phyloP scores from a whole-genome alignment of 345 rosid genomes.

The Angophora floribunda region DNA sequence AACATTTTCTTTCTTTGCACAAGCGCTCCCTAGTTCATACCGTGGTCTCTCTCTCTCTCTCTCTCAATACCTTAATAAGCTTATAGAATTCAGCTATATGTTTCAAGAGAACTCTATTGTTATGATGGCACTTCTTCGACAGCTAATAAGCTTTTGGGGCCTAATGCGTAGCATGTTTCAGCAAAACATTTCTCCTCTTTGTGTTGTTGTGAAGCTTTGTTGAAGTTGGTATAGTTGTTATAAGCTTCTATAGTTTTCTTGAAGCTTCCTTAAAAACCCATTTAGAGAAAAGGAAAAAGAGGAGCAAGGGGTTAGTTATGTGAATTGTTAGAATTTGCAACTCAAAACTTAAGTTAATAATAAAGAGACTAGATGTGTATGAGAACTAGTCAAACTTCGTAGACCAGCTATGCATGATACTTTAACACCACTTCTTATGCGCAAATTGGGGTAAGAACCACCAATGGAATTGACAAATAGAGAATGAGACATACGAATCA shows the following conservation, averaged over 20 bases:
- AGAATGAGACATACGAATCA: not conserved
- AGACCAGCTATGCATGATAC: not conserved
- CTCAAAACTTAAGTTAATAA: not conserved
- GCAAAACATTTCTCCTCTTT: not conserved
- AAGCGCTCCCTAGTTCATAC: not conserved
- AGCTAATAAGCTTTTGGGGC: not conserved
- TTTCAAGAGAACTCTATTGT: not conserved
- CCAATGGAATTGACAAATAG: not conserved
- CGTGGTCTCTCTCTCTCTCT: not conserved
- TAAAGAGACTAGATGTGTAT: not conserved
- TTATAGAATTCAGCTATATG: not conserved
- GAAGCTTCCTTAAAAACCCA: not conserved
- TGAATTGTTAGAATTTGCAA: not conserved
- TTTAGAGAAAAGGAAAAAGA: not conserved
- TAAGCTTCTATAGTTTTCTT: not conserved
- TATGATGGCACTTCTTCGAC: not conserved
- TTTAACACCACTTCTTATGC: not conserved
- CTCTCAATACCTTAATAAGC: not conserved
- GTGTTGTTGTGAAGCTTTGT: not conserved
- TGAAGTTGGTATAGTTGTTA: not conserved
- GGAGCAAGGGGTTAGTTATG: not conserved
- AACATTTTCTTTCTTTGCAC: not conserved
- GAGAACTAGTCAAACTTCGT: not conserved
- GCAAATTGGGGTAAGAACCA: not conserved
- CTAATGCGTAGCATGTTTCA: not conserved